These are phyloP conservation scores for Schizochytrium sp. DNA, from an alignment of 108 stramenopile species.

Conservation along the genomic window DNA sequence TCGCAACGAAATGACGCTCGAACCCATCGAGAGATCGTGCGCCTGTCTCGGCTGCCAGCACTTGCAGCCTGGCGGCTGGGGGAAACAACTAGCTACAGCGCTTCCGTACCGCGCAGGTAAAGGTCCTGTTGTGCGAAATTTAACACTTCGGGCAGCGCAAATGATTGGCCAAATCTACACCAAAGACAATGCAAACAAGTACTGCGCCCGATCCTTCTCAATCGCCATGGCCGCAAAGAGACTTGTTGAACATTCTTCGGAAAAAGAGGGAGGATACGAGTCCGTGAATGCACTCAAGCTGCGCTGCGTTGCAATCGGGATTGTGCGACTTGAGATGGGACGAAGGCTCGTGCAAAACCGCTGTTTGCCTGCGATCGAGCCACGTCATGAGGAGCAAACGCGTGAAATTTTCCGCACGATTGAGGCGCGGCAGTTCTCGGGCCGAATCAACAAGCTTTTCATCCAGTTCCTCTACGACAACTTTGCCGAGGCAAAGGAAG, in stretches of 20 bases:
- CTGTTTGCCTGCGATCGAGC: not conserved
- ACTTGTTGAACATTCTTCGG: not conserved
- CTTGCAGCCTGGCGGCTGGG: not conserved
- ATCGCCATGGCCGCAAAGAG: not conserved
- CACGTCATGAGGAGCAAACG: not conserved
- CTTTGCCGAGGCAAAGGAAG: not conserved
- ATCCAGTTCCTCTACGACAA: not conserved
- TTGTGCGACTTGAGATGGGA: not conserved
- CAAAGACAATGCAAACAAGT: not conserved
- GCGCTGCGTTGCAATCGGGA: not conserved
- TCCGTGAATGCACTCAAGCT: not conserved
- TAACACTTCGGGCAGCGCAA: not conserved
- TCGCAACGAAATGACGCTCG: not conserved
- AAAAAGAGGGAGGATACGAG: not conserved
- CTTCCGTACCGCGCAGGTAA: not conserved
- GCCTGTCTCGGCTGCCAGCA: not conserved
- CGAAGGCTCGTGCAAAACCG: not conserved
- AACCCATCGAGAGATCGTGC: not conserved
- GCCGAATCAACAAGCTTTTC: not conserved
- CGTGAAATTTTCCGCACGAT: not conserved
- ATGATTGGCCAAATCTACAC: not conserved
- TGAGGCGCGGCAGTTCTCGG: not conserved
- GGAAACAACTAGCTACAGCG: not conserved
- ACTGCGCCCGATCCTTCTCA: not conserved
- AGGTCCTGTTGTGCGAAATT: not conserved